Base-by-base conservation (phyloP, 2,329 filamentous ascomycete species). In the Diplodia intermedia region DNA sequence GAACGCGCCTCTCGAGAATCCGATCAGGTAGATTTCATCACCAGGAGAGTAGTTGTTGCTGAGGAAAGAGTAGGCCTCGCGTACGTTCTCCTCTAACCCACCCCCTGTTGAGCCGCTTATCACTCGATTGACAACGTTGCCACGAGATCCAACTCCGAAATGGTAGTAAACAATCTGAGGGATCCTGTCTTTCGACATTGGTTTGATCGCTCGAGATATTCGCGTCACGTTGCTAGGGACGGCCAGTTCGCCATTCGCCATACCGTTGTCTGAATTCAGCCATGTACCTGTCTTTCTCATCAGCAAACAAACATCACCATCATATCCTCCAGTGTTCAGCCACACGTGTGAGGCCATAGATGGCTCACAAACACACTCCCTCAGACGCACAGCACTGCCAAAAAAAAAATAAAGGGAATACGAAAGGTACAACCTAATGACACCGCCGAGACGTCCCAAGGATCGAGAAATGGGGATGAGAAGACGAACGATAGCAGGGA, bases 31-130 rank as follows among this genome's bases (percentile, higher is more conserved):
- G 86, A 70, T 88, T 84, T 56, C 62, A 69, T 88, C 86, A 3
- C 85, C 85, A 65, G 79, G 79, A 62, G 82, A 81, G 72, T 89
- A 89, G 76, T 89, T 90, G 71, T 85, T 83, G 68, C 86, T 88
- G 2, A 89, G 78, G 72, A 89, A 90, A 3, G 84, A 82, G 72
- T 90, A 90, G 1, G 86, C 85, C 74, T 89, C 87, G 14, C 86
- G 84, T 65, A 90, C 83, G 67, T 90, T 78, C 69, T 78, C 78
- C 18, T 73, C 73, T 7, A 81, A 69, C 4, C 79, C 79, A 11
- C 60, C 67, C 4, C 73, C 73, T 29, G 70, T 71, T 7, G 57
- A 69, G 18, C 65, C 73, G 65, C 50, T 57, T 20, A 66, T 62
- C 15, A 71, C 67, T 38, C 66, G 65, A 38, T 74, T 71, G 26